Conservation (phyloP, 2,329 filamentous ascomycete species). For the Acarospora socialis region DNA sequence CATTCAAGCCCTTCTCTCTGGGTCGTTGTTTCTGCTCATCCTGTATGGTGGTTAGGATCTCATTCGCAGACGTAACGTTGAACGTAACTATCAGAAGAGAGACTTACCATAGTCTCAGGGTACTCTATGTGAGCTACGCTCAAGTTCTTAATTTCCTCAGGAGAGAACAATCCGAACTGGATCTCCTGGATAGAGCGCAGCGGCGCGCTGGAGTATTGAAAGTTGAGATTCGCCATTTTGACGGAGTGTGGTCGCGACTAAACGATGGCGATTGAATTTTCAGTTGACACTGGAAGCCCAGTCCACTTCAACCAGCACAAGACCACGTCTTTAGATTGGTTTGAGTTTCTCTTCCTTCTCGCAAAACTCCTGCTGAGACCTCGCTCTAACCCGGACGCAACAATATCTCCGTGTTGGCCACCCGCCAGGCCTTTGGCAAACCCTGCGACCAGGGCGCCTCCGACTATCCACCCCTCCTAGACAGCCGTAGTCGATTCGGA, state of each 20-base stretch:
- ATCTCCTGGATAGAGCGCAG: conserved; percentile 98
- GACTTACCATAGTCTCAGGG: conserved; percentile 80
- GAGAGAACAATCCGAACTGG: conserved; percentile 93
- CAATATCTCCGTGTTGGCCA: too few species aligned
- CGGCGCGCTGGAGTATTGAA: conserved; percentile 83
- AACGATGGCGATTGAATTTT: too few species aligned
- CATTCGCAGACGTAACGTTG: conserved; percentile 6
- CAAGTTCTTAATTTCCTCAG: conserved; percentile 98
- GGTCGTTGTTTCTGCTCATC: conserved; percentile 87
- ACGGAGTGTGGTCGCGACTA: conserved; percentile 14
- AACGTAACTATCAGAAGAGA: conserved; percentile 10
- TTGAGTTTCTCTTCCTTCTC: too few species aligned
- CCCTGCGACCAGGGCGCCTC: conserved; percentile 34
- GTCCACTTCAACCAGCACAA: too few species aligned
- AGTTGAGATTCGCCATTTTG: conserved; percentile 79
- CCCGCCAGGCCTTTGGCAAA: conserved; percentile 33
- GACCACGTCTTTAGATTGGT: too few species aligned
- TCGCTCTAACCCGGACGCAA: too few species aligned
- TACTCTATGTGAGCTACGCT: conserved; percentile 93
- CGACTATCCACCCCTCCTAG: conserved; percentile 25
- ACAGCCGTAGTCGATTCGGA: conserved; percentile 20
- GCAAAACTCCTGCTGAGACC: too few species aligned
- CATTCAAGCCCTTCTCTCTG: conserved; percentile 82
- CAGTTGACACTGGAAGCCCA: too few species aligned
- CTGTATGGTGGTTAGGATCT: conserved; percentile 22